Percentiles rank a stretch among this genome's conserved stretches.
These are phyloP conservation scores for Sporothrix inflata DNA, from an alignment of 2,329 filamentous ascomycete genomes.

Conservation along the genomic window DNA sequence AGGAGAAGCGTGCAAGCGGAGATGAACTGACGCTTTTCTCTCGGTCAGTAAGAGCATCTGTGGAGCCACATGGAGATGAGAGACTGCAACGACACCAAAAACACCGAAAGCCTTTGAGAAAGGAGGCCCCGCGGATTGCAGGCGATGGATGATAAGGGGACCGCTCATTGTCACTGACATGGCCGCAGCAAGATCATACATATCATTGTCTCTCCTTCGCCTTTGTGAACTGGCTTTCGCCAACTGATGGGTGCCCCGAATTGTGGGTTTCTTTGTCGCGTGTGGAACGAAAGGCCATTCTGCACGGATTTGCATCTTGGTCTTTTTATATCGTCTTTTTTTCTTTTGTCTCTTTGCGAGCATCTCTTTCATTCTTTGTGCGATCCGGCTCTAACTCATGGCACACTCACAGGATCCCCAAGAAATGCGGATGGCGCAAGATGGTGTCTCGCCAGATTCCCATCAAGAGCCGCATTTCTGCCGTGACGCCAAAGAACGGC, in stretches of 20 bases:
- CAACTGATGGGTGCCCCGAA: neutral
- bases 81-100: neutral
- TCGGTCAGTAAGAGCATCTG: neutral
- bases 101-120: neutral
- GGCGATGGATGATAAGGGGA: neutral
- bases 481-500: neutral
- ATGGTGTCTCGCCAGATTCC: neutral
- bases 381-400: neutral
- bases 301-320: neutral
- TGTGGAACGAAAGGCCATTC: neutral
- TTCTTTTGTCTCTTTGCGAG: neutral
- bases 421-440: neutral
- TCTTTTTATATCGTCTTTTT: neutral
- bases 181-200: neutral
- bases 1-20: neutral
- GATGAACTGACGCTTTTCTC: neutral
- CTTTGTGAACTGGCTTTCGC: neutral
- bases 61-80: conserved; percentile 1
- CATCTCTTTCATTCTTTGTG: neutral
- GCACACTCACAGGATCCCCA: neutral
- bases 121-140: neutral
- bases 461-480: neutral
- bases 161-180: neutral
- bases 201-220: neutral
- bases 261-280: neutral